phyloP scores from a whole-genome alignment of 768 basidiomycete species.

The Lentinus tigrinus region DNA sequence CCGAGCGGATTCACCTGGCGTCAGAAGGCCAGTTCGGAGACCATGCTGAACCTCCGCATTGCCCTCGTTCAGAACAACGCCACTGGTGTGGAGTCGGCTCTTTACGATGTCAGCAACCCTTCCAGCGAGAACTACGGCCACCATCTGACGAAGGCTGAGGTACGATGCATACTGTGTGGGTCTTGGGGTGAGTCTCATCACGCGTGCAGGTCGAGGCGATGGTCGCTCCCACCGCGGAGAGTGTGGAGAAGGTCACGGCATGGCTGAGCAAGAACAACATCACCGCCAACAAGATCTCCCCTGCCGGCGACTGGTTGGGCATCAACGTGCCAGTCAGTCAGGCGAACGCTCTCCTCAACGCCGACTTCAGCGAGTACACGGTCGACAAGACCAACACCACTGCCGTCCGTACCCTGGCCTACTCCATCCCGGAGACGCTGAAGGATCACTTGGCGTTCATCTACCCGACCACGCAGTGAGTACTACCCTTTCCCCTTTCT shows the following conservation, averaged over 20 bases:
- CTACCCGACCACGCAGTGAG: slow-evolving; percentile 28
- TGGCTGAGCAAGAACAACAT: slow-evolving; percentile 27
- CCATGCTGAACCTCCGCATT: slow-evolving; percentile 36
- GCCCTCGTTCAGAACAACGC: slow-evolving; percentile 38
- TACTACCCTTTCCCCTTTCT: neutral
- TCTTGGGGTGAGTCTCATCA: neutral
- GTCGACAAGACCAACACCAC: slow-evolving; percentile 28
- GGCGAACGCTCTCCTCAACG: slow-evolving; percentile 26
- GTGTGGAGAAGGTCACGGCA: slow-evolving; percentile 24
- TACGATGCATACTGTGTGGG: slow-evolving; percentile 13
- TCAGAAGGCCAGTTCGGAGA: slow-evolving; percentile 28
- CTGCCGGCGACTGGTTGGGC: slow-evolving; percentile 29
- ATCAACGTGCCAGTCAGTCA: slow-evolving; percentile 25
- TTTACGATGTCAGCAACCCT: slow-evolving; percentile 39
- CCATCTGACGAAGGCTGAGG: slow-evolving; percentile 19
- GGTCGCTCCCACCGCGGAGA: slow-evolving; percentile 23
- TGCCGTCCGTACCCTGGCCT: slow-evolving; percentile 34
- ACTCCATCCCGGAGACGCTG: slow-evolving; percentile 34
- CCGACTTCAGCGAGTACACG: slow-evolving; percentile 29
- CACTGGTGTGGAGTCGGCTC: slow-evolving; percentile 34
- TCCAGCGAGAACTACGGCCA: slow-evolving; percentile 33
- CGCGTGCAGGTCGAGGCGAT: slow-evolving; percentile 23
- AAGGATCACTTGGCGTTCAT: slow-evolving; percentile 29
- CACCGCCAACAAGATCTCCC: slow-evolving; percentile 22
- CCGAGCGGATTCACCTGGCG: slow-evolving; percentile 31